Evolutionary conservation across 306 rosid species (phyloP), one percentile per base, ranked within the genome.

Genomic region (Vigna trinervia): DNA sequence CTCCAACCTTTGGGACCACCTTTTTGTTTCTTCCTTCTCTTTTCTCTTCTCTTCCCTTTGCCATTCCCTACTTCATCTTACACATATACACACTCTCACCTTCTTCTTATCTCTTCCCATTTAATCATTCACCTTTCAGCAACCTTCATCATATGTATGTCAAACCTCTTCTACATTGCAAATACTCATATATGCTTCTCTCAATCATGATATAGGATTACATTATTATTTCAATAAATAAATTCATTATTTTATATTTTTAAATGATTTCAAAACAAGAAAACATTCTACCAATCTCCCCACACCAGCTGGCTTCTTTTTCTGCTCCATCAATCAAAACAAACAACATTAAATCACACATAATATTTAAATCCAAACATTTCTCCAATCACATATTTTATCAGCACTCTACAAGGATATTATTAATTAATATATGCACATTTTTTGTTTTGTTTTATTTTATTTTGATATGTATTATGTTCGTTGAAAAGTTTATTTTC

Each of bases 1-100:
- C n/a, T 82, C 38, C 6, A 28, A 17, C 12, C 1, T 1, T 47
- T 3, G 0, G 71, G 82, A 72, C 85, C 85, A 82, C 82, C 8
- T 39, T 74, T 50, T 26, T 23, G 50, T 45, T 45, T 45, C 50
- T 45, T 45, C 48, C 48, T 4, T 43, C 47, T 43, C 12, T 6
- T 30, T 5, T 5, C 43, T 6, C 48, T 4, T 43, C 47, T 43
- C 12, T 6, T 30, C 32, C 32, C 43, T 6, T 6, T 38, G 43
- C 43, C 43, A 7, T 38, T 2, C 3, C 14, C 14, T 52, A 0
- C 36, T 70, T 11, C 30, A 57, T 12, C 14, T 17, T 38, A 38
- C 8, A 12, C 43, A 36, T 32, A 36, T 1, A 36, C 15, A 36
- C 15, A 1, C 20, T 34, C 15, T 11, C 43, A 20, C 14, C 6